These are phyloP conservation scores for Protostelium mycophagum DNA, from an alignment of 78 protist species.

Conservation along the genomic window DNA sequence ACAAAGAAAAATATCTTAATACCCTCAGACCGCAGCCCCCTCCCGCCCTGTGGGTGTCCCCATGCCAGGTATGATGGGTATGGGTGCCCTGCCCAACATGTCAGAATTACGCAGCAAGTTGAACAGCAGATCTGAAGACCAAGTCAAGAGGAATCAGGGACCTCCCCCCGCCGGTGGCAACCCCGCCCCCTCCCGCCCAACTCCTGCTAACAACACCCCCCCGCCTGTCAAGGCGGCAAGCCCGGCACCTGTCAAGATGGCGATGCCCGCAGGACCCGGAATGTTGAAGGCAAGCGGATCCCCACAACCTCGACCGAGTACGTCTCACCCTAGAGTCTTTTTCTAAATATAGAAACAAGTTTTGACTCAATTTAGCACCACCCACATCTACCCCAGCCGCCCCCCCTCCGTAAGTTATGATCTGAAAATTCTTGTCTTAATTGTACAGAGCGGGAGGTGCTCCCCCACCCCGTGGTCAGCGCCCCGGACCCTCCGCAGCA, in stretches of 20 bases:
- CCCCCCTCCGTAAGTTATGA: too few relatives aligned
- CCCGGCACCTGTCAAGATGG: too few relatives aligned
- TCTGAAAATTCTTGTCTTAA: too few relatives aligned
- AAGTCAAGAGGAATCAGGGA: not conserved
- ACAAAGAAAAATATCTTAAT: not conserved
- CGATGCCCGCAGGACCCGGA: too few relatives aligned
- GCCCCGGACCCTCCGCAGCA: not conserved
- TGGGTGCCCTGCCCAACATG: not conserved
- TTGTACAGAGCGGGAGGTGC: not conserved
- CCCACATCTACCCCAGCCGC: too few relatives aligned
- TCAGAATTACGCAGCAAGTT: not conserved
- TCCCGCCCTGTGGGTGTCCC: constrained; percentile 1
- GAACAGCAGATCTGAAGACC: not conserved
- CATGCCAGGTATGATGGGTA: not conserved
- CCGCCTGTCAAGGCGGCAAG: not conserved
- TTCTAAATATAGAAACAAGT: too few relatives aligned
- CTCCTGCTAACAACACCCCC: not conserved
- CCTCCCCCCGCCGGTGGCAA: not conserved
- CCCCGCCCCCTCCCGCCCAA: not conserved
- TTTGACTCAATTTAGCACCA: too few relatives aligned
- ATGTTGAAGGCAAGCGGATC: too few relatives aligned
- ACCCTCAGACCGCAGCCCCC: not conserved
- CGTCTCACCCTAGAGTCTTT: too few relatives aligned
- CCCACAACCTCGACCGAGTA: too few relatives aligned
- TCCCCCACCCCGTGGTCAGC: not conserved